Conservation (phyloP, 768 basidiomycete species). For the Suillus fuscotomentosus region DNA sequence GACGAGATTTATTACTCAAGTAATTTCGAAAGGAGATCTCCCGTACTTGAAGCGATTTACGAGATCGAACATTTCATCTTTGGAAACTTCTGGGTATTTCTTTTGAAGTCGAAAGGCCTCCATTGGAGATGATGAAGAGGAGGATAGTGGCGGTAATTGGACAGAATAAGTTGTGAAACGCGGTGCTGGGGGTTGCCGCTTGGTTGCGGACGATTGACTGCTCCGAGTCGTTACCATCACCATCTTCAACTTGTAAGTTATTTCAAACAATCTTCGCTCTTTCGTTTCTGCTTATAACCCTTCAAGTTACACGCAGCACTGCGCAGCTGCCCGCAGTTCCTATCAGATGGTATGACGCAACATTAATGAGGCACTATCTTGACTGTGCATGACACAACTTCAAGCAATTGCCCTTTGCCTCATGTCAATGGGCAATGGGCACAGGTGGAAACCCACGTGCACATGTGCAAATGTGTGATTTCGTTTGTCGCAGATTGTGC, state of each 20-base stretch:
- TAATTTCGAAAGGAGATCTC: neutral
- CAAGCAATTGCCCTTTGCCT: neutral
- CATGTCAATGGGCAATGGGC: neutral
- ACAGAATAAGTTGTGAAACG: constrained; percentile 12
- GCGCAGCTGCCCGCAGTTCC: neutral
- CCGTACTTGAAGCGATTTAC: constrained; percentile 95
- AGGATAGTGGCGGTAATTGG: constrained; percentile 6
- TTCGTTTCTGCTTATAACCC: neutral
- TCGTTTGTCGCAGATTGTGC: too few species aligned
- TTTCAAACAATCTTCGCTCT: neutral
- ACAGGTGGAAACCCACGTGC: neutral
- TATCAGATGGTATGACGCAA: neutral
- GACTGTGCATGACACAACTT: constrained; percentile 3
- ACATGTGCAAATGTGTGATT: too few species aligned
- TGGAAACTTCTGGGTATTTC: constrained; percentile 88
- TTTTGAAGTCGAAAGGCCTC: constrained; percentile 84
- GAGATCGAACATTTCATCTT: constrained; percentile 93
- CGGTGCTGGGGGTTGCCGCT: constrained; percentile 14
- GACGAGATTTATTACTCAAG: constrained; percentile 5
- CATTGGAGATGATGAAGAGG: constrained; percentile 41
- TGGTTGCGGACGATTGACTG: constrained; percentile 10
- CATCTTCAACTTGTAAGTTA: neutral
- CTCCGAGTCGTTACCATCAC: constrained; percentile 4
- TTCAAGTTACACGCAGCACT: neutral
- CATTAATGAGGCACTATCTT: neutral